phyloP scores from a whole-genome alignment of 2,329 filamentous ascomycete species.

The Aspergillus quadrilineatus region DNA sequence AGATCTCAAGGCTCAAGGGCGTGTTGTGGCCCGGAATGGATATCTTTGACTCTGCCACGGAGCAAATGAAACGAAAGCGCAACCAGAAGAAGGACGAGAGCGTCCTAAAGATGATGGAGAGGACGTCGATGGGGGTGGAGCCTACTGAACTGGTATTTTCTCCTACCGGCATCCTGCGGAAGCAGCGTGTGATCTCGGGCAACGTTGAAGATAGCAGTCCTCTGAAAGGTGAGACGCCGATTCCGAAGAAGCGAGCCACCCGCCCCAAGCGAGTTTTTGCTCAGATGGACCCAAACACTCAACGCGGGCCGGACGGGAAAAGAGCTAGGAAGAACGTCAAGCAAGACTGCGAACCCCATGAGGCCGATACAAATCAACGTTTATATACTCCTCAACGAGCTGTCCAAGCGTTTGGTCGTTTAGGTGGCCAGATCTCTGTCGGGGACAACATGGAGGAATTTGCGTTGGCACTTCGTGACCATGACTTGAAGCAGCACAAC shows the following conservation, averaged over 20 bases:
- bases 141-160: constrained; percentile 51
- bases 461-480: constrained; percentile 31
- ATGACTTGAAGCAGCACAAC: constrained; percentile 29
- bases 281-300: constrained; percentile 34
- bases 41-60: constrained; percentile 52
- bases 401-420: constrained; percentile 19
- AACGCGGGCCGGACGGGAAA: constrained; percentile 29
- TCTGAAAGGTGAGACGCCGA: constrained; percentile 46
- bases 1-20: constrained; percentile 47
- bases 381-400: constrained; percentile 23
- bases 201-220: constrained; percentile 50
- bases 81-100: constrained; percentile 53
- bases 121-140: constrained; percentile 44
- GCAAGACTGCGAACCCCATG: constrained; percentile 11
- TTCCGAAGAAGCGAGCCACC: constrained; percentile 37
- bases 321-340: constrained; percentile 20
- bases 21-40: constrained; percentile 53
- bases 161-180: constrained; percentile 43
- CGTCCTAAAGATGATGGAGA: constrained; percentile 48
- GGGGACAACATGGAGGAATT: constrained; percentile 35
- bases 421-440: constrained; percentile 23
- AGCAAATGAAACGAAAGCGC: constrained; percentile 49
- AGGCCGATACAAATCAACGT: constrained; percentile 15
- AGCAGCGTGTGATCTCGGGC: constrained; percentile 48
- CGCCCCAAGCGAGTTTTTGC: constrained; percentile 35